Conservation (phyloP, 768 basidiomycete species). For the Boletus coccyginus region DNA sequence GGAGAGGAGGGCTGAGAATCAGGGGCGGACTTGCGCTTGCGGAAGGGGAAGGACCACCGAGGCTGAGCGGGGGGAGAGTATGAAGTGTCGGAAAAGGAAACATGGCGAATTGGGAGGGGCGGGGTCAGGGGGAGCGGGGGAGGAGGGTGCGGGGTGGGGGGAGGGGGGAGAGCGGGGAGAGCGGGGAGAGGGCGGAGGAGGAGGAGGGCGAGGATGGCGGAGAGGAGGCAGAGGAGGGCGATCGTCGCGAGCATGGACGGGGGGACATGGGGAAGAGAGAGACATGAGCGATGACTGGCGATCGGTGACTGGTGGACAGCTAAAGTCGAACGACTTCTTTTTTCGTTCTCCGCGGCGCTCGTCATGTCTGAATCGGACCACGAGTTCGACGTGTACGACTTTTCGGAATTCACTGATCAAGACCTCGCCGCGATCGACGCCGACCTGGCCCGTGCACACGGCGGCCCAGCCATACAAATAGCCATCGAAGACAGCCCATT, state of each 20-base stretch:
- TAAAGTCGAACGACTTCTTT: conserved; percentile 21
- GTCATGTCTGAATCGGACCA: conserved; percentile 25
- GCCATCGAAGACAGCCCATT: conserved; percentile 39
- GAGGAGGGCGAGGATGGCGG: neutral
- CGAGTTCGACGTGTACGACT: conserved; percentile 48
- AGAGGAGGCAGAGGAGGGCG: conserved; percentile 6
- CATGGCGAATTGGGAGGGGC: conserved; percentile 11
- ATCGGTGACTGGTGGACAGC: neutral
- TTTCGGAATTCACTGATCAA: conserved; percentile 56
- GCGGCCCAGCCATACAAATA: conserved; percentile 33
- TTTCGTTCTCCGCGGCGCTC: conserved; percentile 12
- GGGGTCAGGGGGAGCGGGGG: neutral
- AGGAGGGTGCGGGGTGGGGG: neutral
- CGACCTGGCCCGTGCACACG: conserved; percentile 3
- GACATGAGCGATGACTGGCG: neutral
- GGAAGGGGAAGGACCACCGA: conserved; percentile 1
- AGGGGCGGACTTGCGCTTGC: neutral
- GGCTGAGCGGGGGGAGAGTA: neutral
- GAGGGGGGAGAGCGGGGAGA: neutral
- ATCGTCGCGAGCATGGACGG: conserved; percentile 3
- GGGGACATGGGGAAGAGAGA: neutral
- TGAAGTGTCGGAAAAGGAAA: conserved; percentile 7
- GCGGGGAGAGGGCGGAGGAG: neutral
- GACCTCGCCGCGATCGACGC: conserved; percentile 46
- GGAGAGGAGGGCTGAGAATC: neutral